Base-by-base conservation (phyloP, 768 basidiomycete genomes). In the Saitozyma sp. region DNA sequence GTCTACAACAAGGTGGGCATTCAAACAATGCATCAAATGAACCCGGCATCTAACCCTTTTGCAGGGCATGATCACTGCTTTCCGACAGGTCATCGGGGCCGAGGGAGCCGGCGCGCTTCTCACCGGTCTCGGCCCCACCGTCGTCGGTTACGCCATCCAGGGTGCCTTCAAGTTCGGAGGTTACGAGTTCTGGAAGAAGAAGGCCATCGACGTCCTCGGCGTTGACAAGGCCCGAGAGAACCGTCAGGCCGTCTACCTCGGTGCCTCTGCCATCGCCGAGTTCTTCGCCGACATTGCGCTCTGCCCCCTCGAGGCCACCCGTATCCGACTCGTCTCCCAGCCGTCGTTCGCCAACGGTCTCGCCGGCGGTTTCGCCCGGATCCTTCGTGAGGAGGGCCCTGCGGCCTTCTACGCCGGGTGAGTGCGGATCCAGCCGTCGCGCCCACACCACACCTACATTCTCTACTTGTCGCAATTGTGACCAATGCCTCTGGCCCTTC, bases 151-250 rank as follows among this genome's bases (percentile, higher is more conserved):
- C 84, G 91, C 91, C 9, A 85, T 92, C 73, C 94, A 96, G 83
- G 94, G 94, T 79, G 88, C 93, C 86, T 92, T 95, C 89, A 97
- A 97, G 83, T 96, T 91, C 80, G 94, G 94, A 83, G 90, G 94
- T 71, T 96, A 96, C 80, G 93, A 97, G 82, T 80, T 89, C 77
- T 97, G 94, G 89, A 97, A 95, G 85, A 93, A 96, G 80, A 62
- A 77, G 67, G 94, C 93, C 85, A 87, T 87, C 84, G 93, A 93
- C 85, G 77, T 88, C 68, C 88, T 91, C 65, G 93, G 93, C 70
- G 66, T 81, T 56, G 88, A 94, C 80, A 90, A 92, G 78, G 82
- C 85, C 48, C 79, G 89, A 29, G 80, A 84, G 59, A 87, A 91
- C 80, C 77, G 81, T 74, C 88, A 89, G 66, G 84, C 84, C 62